These are phyloP conservation scores for Hapsidospora chrysogenum DNA, from an alignment of 495 filamentous ascomycete genomes.

Conservation along the genomic window DNA sequence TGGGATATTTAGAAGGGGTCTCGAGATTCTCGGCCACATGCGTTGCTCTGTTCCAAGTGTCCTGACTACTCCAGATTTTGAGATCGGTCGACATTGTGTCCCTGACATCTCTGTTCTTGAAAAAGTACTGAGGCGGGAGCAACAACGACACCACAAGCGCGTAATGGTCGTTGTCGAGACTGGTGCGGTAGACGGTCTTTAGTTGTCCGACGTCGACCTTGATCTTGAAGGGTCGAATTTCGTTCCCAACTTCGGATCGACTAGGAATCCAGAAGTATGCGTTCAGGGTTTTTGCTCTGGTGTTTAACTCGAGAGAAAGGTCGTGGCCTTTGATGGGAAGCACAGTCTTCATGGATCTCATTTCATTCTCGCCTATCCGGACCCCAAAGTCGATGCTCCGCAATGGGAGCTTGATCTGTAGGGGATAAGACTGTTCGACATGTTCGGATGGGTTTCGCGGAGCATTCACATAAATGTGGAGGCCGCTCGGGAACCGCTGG, in stretches of 20 bases:
- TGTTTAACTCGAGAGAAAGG: neutral
- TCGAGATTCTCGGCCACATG: conserved; percentile 38
- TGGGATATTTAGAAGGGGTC: conserved; percentile 31
- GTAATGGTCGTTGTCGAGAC: neutral
- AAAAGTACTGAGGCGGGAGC: conserved; percentile 17
- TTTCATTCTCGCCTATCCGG: neutral
- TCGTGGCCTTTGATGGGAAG: neutral
- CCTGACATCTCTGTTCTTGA: conserved; percentile 26
- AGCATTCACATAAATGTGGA: too few species aligned
- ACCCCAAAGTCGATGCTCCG: neutral
- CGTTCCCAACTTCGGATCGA: too few species aligned
- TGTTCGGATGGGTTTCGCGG: too few species aligned
- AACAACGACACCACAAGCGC: too few species aligned
- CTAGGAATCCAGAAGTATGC: too few species aligned
- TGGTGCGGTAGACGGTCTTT: neutral
- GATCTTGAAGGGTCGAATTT: neutral
- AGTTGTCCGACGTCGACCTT: neutral
- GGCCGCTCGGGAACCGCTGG: too few species aligned
- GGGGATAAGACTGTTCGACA: too few species aligned
- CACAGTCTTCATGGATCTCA: neutral
- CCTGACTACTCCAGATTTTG: conserved; percentile 10
- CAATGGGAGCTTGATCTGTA: too few species aligned
- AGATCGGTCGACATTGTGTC: conserved; percentile 24
- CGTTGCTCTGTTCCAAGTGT: conserved; percentile 64
- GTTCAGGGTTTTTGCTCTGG: neutral